Evolutionary conservation across 1,284 basidiomycete species (phyloP), one percentile per base, ranked within the genome.

Genomic region (Cronartium quercuum): DNA sequence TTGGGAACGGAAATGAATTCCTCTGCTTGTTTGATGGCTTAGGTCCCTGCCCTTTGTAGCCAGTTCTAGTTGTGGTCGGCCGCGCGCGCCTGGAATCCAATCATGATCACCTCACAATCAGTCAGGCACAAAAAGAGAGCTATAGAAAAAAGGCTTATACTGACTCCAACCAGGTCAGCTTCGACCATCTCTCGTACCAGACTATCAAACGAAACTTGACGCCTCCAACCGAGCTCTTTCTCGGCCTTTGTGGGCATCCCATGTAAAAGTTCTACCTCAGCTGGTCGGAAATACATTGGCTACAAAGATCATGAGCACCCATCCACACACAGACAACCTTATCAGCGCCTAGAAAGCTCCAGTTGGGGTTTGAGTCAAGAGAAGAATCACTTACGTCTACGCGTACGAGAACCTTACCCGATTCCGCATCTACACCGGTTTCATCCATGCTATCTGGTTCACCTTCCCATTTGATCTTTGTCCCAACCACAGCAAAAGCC

Each of bases 121-220:
- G 37, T 61, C 37, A 34, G 18, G 15, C 35, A 38, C 5, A 34
- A 34, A 15, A 7, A 35, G 7, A 34, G 29, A 61, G 37, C 29
- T 35, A 3, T 35, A 61, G 37, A 34, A 18, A 1, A 4, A 34
- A 61, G 60, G 37, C 29, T 6, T 34, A 38, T 61, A 35, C 62
- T 57, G 18, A 73, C 70, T 24, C 70, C 70, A 24, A 73, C 62
- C 78, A 93, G 81, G 81, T 94, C 91, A 15, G 89, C 86, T 47
- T 86, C 84, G 12, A 94, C 91, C 92, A 95, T 94, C 85, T 94
- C 91, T 79, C 86, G 86, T 57, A 95, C 90, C 76, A 95, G 87
- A 61, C 86, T 83, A 76, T 91, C 87, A 80, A 94, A 95, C 78
- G 86, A 84, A 70, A 91, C 88, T 78, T 87, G 84, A 78, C 92